These are phyloP conservation scores for Magnusiomyces magnusii DNA, from an alignment of 1,139 yeast species.

Conservation along the genomic window DNA sequence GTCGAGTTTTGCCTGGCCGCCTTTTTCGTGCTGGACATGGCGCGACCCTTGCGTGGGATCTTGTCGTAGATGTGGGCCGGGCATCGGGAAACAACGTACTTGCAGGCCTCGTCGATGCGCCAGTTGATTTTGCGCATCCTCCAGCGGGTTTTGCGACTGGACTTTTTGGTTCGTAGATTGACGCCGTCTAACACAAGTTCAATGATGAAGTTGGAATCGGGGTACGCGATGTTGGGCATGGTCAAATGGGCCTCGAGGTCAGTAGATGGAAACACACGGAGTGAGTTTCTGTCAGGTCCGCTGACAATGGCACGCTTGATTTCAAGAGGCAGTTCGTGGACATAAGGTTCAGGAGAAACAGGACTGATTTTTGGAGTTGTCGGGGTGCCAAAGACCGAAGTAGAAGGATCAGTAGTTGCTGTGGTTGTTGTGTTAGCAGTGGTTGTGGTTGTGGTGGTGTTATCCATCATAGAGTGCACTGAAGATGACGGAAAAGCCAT, in stretches of 20 bases:
- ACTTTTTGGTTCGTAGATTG: slow-evolving; percentile 26
- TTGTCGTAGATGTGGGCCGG: slow-evolving; percentile 13
- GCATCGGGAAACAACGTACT: slow-evolving; percentile 41
- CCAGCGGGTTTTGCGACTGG: slow-evolving; percentile 58
- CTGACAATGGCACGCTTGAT: slow-evolving; percentile 69
- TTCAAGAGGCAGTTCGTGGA: slow-evolving; percentile 58
- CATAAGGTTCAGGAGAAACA: slow-evolving; percentile 27
- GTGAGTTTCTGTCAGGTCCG: slow-evolving; percentile 79
- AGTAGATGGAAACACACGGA: slow-evolving; percentile 94
- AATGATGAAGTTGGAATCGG: slow-evolving; percentile 75
- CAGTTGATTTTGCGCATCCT: slow-evolving; percentile 82
- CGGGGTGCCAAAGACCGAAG: too few relatives aligned
- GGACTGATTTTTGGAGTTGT: too few relatives aligned
- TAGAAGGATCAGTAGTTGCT: too few relatives aligned
- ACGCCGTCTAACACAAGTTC: slow-evolving; percentile 80
- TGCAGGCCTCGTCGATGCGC: slow-evolving; percentile 80
- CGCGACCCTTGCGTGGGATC: not conserved
- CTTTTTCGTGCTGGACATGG: not conserved
- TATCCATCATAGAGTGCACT: too few relatives aligned
- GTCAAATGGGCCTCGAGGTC: slow-evolving; percentile 80
- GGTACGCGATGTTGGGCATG: slow-evolving; percentile 82
- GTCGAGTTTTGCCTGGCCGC: not conserved
- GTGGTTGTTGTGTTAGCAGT: too few relatives aligned
- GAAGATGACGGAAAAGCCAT: too few relatives aligned
- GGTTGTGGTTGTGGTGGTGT: too few relatives aligned